Conservation (phyloP, 202 grass and related monocot species). For the Setaria viridis region DNA sequence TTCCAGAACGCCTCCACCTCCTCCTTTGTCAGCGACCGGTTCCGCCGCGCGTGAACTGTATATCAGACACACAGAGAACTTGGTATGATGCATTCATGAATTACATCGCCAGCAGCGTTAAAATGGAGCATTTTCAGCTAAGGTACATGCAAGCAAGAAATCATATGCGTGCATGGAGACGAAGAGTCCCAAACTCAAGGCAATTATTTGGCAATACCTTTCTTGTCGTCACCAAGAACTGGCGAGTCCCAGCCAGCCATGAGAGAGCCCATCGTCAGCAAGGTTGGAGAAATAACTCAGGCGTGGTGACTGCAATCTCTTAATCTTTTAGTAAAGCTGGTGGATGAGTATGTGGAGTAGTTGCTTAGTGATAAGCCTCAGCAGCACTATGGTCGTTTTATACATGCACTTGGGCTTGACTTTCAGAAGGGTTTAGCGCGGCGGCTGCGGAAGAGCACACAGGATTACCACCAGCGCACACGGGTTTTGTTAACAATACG, state of each 20-base stretch:
- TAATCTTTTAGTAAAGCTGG: not conserved
- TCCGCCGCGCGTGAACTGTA: slow-evolving; percentile 35
- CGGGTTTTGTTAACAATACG: not conserved
- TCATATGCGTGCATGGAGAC: too few species aligned
- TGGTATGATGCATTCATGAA: not conserved
- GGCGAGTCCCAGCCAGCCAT: slow-evolving; percentile 88
- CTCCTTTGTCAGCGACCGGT: slow-evolving; percentile 76
- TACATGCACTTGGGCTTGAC: not conserved
- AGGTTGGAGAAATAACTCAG: not conserved
- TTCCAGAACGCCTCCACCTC: slow-evolving; percentile 80
- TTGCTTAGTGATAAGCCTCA: not conserved
- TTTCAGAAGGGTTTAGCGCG: not conserved
- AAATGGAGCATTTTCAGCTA: not conserved
- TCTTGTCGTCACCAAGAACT: slow-evolving; percentile 43
- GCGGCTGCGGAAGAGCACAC: not conserved
- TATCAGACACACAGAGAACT: not conserved
- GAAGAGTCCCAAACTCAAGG: too few species aligned
- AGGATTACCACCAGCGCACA: slow-evolving; percentile 25
- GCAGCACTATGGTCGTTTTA: not conserved
- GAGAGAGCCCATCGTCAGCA: slow-evolving; percentile 69
- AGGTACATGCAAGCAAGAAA: not conserved
- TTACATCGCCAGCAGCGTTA: not conserved
- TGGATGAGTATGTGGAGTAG: not conserved
- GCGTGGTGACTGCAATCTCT: not conserved
- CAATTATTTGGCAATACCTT: slow-evolving; percentile 38